Evolutionary conservation across 2,329 filamentous ascomycete genomes (phyloP).

Genomic region (Trichoderma harzianum): DNA sequence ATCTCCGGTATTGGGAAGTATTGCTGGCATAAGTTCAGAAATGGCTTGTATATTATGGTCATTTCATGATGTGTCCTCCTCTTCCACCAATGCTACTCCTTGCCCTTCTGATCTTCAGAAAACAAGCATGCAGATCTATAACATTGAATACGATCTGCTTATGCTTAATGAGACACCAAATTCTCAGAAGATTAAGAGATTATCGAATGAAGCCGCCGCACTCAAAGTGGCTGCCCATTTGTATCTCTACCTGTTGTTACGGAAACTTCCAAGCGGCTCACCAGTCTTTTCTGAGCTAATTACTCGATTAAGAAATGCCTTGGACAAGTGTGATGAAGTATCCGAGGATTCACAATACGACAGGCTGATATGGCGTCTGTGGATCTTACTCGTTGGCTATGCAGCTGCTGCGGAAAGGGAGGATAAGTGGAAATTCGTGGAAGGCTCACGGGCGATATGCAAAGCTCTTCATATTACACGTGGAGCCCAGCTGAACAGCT

Average conservation of each 20-base stretch:
- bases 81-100: too few species aligned
- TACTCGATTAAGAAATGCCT: background rate
- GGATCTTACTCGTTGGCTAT: background rate
- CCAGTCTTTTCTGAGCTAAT: background rate
- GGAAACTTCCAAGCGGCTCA: background rate
- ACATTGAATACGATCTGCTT: background rate
- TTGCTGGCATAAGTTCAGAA: background rate
- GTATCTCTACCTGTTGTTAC: background rate
- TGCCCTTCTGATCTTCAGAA: background rate
- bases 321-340: background rate
- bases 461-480: background rate
- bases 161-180: background rate
- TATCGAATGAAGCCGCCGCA: background rate
- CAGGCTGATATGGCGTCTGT: background rate
- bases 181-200: background rate
- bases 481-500: background rate
- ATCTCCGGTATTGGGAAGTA: background rate
- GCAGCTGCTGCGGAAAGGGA: background rate
- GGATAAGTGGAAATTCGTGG: background rate
- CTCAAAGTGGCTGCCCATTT: background rate
- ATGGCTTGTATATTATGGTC: background rate
- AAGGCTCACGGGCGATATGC: background rate
- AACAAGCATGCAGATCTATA: background rate
- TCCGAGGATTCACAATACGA: background rate
- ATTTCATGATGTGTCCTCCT: background rate